Conservation (phyloP, 176 grass and related monocot genomes). For the Hordeum marinum region DNA sequence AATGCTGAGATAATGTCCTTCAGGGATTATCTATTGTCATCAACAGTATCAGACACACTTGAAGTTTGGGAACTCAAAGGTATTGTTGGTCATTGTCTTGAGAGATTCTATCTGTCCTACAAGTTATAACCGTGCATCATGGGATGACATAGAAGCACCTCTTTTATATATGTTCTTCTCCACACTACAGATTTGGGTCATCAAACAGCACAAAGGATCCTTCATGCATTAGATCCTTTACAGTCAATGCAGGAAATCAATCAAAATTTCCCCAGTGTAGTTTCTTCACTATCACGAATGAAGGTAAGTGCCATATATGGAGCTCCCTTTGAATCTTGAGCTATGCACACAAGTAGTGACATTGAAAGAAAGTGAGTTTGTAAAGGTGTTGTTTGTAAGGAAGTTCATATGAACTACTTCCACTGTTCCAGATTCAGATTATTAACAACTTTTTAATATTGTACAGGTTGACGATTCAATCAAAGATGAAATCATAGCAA, state of each 20-base stretch:
- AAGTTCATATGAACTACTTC: slow-evolving; percentile 15
- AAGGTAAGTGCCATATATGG: slow-evolving; percentile 52
- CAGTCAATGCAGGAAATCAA: slow-evolving; percentile 99
- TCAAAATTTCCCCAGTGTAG: slow-evolving; percentile 97
- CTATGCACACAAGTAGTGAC: background rate
- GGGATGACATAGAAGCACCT: background rate
- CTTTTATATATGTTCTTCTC: slow-evolving; percentile 28
- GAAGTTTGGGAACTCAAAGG: slow-evolving; percentile 99
- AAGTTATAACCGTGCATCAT: background rate
- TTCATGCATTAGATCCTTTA: slow-evolving; percentile 95
- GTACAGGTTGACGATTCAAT: slow-evolving; percentile 77
- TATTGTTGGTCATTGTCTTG: slow-evolving; percentile 30
- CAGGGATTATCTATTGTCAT: slow-evolving; percentile 89
- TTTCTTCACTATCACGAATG: slow-evolving; percentile 95
- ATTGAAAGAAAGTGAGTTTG: background rate
- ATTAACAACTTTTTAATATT: slow-evolving; percentile 22
- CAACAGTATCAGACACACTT: slow-evolving; percentile 82
- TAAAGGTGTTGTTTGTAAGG: slow-evolving; percentile 13
- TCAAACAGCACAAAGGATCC: slow-evolving; percentile 88
- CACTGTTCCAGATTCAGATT: background rate
- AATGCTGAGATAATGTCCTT: slow-evolving; percentile 81
- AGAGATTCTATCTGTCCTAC: slow-evolving; percentile 14
- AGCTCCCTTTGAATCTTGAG: slow-evolving; percentile 11
- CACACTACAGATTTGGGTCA: slow-evolving; percentile 82
- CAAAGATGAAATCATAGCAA: slow-evolving; percentile 90